Percentiles rank a stretch among this genome's conserved stretches.
Conservation (phyloP, 2,329 filamentous ascomycete genomes). For the Beauveria scarabaeidicola region DNA sequence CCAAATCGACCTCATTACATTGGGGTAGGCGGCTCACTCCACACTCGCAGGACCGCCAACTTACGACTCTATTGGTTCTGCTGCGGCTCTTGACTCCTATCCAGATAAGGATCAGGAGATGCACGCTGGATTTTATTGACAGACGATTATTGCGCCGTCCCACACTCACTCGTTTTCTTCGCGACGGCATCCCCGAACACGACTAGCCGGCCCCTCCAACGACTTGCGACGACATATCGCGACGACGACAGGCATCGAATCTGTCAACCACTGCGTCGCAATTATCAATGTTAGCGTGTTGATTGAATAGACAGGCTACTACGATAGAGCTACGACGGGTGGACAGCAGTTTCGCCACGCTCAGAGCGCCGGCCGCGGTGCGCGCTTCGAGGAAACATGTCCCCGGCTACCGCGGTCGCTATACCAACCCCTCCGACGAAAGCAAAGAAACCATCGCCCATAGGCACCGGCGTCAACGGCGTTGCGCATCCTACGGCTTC, state of each 20-base stretch:
- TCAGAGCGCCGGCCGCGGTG: conserved; percentile 10
- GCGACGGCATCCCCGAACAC: conserved; percentile 5
- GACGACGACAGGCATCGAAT: conserved; percentile 6
- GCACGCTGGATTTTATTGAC: background rate
- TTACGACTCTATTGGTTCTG: conserved; percentile 1
- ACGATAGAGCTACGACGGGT: conserved; percentile 9
- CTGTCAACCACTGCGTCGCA: background rate
- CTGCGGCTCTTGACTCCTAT: background rate
- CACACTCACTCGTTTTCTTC: background rate
- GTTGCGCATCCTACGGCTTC: conserved; percentile 49
- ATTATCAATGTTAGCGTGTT: conserved; percentile 9
- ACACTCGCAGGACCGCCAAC: conserved; percentile 11
- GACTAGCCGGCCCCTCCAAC: background rate
- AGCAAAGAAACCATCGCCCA: conserved; percentile 59
- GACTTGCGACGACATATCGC: conserved; percentile 4
- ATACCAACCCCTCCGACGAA: conserved; percentile 43
- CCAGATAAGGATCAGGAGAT: background rate
- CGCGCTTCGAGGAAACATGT: conserved; percentile 36
- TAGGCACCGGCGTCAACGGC: conserved; percentile 60
- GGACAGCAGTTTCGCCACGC: conserved; percentile 2
- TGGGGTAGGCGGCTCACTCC: conserved; percentile 12
- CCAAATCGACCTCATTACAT: conserved; percentile 3
- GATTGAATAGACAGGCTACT: background rate
- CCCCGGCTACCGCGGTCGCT: conserved; percentile 43
- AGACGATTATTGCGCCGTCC: background rate